Evolutionary conservation across 2,329 filamentous ascomycete species (phyloP), one percentile per base, ranked within the genome.

Genomic region (Trichoderma afroharzianum): DNA sequence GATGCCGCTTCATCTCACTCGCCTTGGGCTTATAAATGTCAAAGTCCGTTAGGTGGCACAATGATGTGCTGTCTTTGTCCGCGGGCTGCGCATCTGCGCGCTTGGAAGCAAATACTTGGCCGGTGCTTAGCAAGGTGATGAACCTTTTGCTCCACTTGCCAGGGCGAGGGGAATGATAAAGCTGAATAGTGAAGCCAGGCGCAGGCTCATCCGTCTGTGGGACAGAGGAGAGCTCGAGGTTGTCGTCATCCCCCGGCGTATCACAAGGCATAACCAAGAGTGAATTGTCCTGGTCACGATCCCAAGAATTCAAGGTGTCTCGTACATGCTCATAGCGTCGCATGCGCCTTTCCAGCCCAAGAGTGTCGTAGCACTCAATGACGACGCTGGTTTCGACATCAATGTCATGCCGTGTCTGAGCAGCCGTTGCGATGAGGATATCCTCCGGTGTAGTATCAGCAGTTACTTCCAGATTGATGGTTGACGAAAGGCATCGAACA

Each of bases 221-320:
- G 4, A 92, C 93, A 5, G 87, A 86, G 14, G 86, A 84, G 5
- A 91, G 82, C 28, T 93, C 90, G 7, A 98, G 85, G 70, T 92
- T 90, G 7, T 81, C 79, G 73, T 87, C 83, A 67, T 86, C 83
- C n/a, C 87, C 84, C 6, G 85, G 83, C 2, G 85, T 81, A 47
- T 90, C 86, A 2, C 87, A 84, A 15, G 90, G 85, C 69, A 91
- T 82, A 26, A 98, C 85, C 21, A 92, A 82, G 15, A 98, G 84
- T 8, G 87, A 85, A 77, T 97, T 96, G 75, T 94, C 91, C 3
- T 87, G 85, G 79, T 97, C 94, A 57, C 87, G 85, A 73, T 97
- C 93, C 95, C 95, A 98, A 0, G 94, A 97, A 79, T 97, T 97
- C 87, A 98, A 88, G 26, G 97, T 88, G 77, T 97, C 93, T 72